phyloP scores from a whole-genome alignment of 1,284 basidiomycete genomes.

The Trichosporon sp. region DNA sequence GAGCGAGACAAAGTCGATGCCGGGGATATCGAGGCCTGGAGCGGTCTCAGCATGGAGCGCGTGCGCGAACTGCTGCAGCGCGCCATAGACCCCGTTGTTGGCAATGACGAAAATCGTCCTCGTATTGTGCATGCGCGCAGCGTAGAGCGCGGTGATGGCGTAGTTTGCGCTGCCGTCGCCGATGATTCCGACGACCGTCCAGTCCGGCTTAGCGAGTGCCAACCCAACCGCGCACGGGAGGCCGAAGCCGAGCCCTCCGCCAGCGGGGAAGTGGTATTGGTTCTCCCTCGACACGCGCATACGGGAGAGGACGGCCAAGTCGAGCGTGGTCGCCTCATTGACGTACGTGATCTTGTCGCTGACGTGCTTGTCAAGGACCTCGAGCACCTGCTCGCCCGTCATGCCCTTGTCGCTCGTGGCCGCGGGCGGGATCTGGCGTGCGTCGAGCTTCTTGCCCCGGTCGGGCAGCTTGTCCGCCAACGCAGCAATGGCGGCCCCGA shows the following conservation, averaged over 20 bases:
- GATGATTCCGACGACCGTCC: constrained; percentile 11
- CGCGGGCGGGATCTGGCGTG: background rate
- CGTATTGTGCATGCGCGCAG: constrained; percentile 2
- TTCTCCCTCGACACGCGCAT: background rate
- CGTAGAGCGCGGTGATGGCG: constrained; percentile 9
- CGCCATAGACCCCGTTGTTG: constrained; percentile 14
- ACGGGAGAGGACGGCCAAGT: constrained; percentile 5
- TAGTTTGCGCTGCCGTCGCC: constrained; percentile 17
- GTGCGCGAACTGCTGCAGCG: constrained; percentile 8
- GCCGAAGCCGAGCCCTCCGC: constrained; percentile 15
- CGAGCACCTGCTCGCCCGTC: constrained; percentile 10
- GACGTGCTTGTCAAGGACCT: background rate
- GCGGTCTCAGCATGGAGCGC: constrained; percentile 5
- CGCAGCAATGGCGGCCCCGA: background rate
- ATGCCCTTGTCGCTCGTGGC: background rate
- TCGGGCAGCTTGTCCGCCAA: constrained; percentile 1
- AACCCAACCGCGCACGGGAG: constrained; percentile 12
- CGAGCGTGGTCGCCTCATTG: constrained; percentile 15
- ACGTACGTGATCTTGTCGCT: constrained; percentile 6
- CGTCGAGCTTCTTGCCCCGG: background rate
- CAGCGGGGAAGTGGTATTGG: constrained; percentile 14
- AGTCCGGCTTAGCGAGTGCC: constrained; percentile 6
- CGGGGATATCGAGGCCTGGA: constrained; percentile 11
- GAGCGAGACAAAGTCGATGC: constrained; percentile 13
- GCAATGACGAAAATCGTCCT: constrained; percentile 15